phyloP scores from a whole-genome alignment of 2,329 filamentous ascomycete species.

The Aspergillus aculeatus region DNA sequence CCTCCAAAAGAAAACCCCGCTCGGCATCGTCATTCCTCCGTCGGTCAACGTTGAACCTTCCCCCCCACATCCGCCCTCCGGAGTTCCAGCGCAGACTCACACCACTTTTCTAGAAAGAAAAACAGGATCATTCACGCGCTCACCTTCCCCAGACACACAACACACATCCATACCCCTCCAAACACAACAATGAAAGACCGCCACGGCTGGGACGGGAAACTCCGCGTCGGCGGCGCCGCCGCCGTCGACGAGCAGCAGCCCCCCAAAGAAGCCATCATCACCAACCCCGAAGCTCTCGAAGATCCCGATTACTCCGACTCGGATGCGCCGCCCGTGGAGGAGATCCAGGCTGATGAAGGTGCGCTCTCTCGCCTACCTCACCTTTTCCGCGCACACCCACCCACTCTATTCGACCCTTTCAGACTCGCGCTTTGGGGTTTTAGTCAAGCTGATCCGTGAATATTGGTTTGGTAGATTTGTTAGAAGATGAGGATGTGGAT shows the following conservation, averaged over 20 bases:
- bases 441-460: neutral
- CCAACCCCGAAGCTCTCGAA: constrained; percentile 77
- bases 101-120: neutral
- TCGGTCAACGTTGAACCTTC: neutral
- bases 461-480: constrained; percentile 47
- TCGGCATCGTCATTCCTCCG: constrained; percentile 7
- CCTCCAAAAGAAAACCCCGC: too few species aligned
- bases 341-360: constrained; percentile 79
- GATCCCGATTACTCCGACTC: constrained; percentile 83
- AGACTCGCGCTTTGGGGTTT: too few species aligned
- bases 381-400: neutral
- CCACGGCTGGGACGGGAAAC: constrained; percentile 49
- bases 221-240: constrained; percentile 47
- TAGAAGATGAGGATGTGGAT: constrained; percentile 58
- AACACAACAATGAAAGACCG: constrained; percentile 39
- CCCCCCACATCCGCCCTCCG: neutral
- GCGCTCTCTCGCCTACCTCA: neutral
- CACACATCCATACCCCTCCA: neutral
- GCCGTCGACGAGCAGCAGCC: constrained; percentile 43
- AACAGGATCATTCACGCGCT: neutral
- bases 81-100: neutral
- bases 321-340: constrained; percentile 65
- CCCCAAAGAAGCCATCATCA: constrained; percentile 56
- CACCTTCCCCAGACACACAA: constrained; percentile 1
- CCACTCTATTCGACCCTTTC: too few species aligned